These are phyloP conservation scores for Paracoccidioides lutzii DNA, from an alignment of 2,329 filamentous ascomycete genomes.

Conservation along the genomic window DNA sequence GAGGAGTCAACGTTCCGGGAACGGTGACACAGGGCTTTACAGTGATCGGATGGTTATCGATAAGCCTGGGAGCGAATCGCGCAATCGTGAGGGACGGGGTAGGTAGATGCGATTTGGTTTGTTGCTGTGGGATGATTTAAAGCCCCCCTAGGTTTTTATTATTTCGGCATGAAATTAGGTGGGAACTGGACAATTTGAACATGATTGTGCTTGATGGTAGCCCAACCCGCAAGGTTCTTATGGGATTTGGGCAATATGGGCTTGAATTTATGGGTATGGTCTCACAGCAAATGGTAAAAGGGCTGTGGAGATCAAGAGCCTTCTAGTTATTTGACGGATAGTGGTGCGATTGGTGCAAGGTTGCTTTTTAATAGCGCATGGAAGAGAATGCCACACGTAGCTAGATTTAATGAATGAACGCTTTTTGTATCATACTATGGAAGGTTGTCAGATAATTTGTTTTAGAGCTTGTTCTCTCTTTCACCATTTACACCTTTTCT, in stretches of 20 bases:
- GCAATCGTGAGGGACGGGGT: conserved; percentile 10
- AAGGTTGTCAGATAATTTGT: not conserved
- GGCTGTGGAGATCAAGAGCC: no score
- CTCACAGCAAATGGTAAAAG: no score
- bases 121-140: not conserved
- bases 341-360: not conserved
- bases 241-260: no score
- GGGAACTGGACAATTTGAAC: no score
- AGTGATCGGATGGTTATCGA: conserved; percentile 32
- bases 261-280: no score
- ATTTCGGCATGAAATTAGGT: not conserved
- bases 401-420: not conserved
- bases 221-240: no score
- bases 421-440: not conserved
- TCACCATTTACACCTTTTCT: no score
- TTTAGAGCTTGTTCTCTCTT: not conserved
- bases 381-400: not conserved
- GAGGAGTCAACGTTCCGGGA: conserved; percentile 6
- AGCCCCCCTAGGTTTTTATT: not conserved
- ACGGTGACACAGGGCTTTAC: conserved; percentile 19
- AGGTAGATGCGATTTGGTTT: not conserved
- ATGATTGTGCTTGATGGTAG: no score
- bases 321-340: not conserved
- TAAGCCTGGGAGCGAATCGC: conserved; percentile 17
- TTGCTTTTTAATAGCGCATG: not conserved